Evolutionary conservation across 2,329 filamentous ascomycete species (phyloP).

Genomic region (Alternaria gansuensis): DNA sequence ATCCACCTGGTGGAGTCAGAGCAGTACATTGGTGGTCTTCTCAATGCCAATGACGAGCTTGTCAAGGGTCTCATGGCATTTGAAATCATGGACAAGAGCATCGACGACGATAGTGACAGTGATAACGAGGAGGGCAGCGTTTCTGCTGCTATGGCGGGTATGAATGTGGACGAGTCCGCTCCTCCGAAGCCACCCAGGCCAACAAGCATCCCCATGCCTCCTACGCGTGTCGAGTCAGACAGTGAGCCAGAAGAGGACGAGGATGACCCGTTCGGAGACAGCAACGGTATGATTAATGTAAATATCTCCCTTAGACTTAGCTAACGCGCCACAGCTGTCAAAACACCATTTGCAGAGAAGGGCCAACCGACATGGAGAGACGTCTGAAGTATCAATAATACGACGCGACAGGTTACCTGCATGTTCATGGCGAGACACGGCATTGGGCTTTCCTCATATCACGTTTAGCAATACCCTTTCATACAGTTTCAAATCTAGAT

Average conservation of each 20-base stretch:
- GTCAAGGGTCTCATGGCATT: slow-evolving; percentile 92
- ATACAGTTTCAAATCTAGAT: background rate
- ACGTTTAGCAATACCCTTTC: slow-evolving; percentile 16
- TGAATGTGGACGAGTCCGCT: slow-evolving; percentile 55
- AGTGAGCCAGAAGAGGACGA: slow-evolving; percentile 68
- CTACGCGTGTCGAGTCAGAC: slow-evolving; percentile 60
- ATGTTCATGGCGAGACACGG: slow-evolving; percentile 7
- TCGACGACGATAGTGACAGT: slow-evolving; percentile 75
- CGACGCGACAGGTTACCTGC: background rate
- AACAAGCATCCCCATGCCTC: slow-evolving; percentile 52
- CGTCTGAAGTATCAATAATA: slow-evolving; percentile 29
- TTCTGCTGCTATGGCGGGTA: slow-evolving; percentile 54
- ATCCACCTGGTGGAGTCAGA: slow-evolving; percentile 91
- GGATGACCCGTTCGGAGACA: slow-evolving; percentile 87
- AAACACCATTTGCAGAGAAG: slow-evolving; percentile 57
- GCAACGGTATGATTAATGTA: slow-evolving; percentile 62
- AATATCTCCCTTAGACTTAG: background rate
- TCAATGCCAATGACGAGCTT: slow-evolving; percentile 96
- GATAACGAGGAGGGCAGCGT: slow-evolving; percentile 57
- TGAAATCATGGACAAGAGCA: slow-evolving; percentile 88
- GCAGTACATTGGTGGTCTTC: slow-evolving; percentile 87
- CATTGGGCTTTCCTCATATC: slow-evolving; percentile 7
- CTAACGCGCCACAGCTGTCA: slow-evolving; percentile 57
- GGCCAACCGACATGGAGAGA: slow-evolving; percentile 52
- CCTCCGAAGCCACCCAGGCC: slow-evolving; percentile 62